Conservation (phyloP, 2,329 filamentous ascomycete species). For the Alternaria gansuensis region DNA sequence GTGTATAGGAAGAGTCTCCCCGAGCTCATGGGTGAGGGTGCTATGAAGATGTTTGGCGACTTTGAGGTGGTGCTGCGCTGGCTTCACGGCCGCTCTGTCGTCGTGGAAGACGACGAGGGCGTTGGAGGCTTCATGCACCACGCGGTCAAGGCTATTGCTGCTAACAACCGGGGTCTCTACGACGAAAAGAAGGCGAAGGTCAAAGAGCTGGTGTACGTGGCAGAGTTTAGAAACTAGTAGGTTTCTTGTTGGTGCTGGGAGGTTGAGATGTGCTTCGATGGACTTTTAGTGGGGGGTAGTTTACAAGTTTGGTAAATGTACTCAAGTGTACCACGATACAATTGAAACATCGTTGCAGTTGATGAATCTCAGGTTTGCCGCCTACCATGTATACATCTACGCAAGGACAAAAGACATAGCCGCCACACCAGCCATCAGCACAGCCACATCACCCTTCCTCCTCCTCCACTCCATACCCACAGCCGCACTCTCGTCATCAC, state of each 20-base stretch:
- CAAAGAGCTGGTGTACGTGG: neutral
- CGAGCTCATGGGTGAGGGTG: neutral
- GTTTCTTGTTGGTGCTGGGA: neutral
- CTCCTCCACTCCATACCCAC: neutral
- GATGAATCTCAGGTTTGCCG: neutral
- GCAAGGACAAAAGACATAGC: neutral
- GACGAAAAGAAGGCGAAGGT: neutral
- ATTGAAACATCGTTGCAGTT: neutral
- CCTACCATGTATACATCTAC: neutral
- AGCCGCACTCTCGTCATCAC: neutral
- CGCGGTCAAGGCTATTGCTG: neutral
- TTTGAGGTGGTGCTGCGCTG: neutral
- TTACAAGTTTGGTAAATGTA: neutral
- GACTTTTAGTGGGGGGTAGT: neutral
- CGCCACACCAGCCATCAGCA: neutral
- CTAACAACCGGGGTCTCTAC: neutral
- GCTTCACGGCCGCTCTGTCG: neutral
- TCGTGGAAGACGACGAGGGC: neutral
- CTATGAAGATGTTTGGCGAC: neutral
- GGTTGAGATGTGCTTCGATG: neutral
- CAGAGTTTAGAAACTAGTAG: neutral
- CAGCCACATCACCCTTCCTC: neutral
- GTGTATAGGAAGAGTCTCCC: neutral
- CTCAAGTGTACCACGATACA: neutral
- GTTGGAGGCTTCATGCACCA: neutral